These are phyloP conservation scores for Schizosaccharomyces octosporus DNA, from an alignment of 805 yeast species.

Conservation along the genomic window DNA sequence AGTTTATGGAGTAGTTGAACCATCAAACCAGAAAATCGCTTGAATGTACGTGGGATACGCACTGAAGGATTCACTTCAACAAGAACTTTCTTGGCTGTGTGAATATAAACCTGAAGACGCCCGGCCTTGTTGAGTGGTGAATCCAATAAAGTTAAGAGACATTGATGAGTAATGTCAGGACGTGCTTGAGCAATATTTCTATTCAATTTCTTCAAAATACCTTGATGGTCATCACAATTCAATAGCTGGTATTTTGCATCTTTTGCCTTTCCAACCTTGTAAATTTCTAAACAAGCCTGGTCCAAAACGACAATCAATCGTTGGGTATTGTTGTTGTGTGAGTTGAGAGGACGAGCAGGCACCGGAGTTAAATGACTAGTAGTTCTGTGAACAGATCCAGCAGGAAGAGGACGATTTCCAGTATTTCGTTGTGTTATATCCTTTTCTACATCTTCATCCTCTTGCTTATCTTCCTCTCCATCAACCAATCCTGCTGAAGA, in stretches of 20 bases:
- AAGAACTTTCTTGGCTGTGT: constrained; percentile 81
- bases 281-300: constrained; percentile 88
- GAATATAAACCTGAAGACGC: constrained; percentile 82
- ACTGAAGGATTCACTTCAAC: constrained; percentile 90
- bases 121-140: constrained; percentile 98
- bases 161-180: constrained; percentile 95
- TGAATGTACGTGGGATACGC: constrained; percentile 93
- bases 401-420: background rate
- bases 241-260: constrained; percentile 68
- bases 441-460: background rate
- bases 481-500: background rate
- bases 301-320: constrained; percentile 83
- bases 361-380: background rate
- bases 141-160: constrained; percentile 76
- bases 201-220: constrained; percentile 79
- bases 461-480: background rate
- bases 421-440: background rate
- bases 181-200: constrained; percentile 94
- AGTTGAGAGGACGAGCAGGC: background rate
- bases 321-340: constrained; percentile 14
- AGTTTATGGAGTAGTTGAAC: constrained; percentile 83
- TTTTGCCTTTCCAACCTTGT: constrained; percentile 56
- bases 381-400: background rate
- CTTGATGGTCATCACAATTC: constrained; percentile 97
- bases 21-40: constrained; percentile 92